phyloP scores from a whole-genome alignment of 1,284 basidiomycete genomes.

The Vanrija sp. region DNA sequence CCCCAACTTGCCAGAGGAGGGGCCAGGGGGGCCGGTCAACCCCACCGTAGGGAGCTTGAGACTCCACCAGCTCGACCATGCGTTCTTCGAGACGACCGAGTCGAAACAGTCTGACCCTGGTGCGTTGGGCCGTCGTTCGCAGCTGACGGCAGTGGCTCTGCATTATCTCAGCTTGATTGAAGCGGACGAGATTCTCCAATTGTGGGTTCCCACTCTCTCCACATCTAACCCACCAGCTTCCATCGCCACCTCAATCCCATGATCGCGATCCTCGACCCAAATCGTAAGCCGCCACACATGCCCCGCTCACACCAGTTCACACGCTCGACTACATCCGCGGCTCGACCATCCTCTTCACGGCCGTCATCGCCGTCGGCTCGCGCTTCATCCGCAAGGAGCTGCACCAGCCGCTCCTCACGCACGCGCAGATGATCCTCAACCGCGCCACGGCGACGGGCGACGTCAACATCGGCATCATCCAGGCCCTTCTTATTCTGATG shows the following conservation, averaged over 20 bases:
- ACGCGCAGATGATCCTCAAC: constrained; percentile 9
- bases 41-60: no score
- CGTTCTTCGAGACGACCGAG: no score
- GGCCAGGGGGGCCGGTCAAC: no score
- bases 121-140: background rate
- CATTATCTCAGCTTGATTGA: constrained; percentile 11
- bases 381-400: constrained; percentile 10
- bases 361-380: constrained; percentile 9
- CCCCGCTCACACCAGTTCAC: constrained; percentile 7
- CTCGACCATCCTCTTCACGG: constrained; percentile 10
- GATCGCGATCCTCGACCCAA: constrained; percentile 16
- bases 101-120: constrained; percentile 6
- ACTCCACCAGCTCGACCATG: no score
- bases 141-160: constrained; percentile 5
- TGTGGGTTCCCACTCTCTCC: background rate
- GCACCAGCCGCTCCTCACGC: constrained; percentile 1
- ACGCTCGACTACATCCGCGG: constrained; percentile 8
- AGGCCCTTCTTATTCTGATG: constrained; percentile 14
- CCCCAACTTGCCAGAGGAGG: no score
- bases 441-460: constrained; percentile 4
- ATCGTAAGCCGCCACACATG: constrained; percentile 9
- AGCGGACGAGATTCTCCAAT: constrained; percentile 9
- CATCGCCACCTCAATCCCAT: constrained; percentile 17
- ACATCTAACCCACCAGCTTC: background rate
- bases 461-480: constrained; percentile 9